Evolutionary conservation across 2,329 filamentous ascomycete species (phyloP).

Genomic region (Triangularia setosa): DNA sequence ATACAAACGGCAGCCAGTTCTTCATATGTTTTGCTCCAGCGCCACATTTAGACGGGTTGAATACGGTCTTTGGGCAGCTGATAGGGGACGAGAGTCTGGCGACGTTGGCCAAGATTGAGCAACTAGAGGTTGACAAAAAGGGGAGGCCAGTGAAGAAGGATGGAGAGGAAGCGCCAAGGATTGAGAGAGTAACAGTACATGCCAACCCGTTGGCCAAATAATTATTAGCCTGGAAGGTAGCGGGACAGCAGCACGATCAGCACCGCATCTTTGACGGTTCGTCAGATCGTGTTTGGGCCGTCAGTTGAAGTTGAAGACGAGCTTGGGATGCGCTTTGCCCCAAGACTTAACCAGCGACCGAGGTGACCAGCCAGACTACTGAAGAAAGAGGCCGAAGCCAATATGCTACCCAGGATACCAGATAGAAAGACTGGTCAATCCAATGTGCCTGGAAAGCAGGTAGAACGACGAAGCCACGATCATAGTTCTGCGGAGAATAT

Average conservation of each 20-base stretch:
- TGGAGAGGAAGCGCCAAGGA: slow-evolving; percentile 46
- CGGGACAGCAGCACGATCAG: neutral
- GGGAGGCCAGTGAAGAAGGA: slow-evolving; percentile 53
- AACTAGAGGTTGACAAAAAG: slow-evolving; percentile 72
- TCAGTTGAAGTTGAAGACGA: too few species aligned
- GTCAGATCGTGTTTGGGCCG: too few species aligned
- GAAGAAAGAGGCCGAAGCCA: too few species aligned
- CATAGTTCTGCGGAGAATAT: too few species aligned
- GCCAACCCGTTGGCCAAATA: slow-evolving; percentile 69
- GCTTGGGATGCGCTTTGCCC: too few species aligned
- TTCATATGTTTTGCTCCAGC: slow-evolving; percentile 76
- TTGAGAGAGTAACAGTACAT: slow-evolving; percentile 69
- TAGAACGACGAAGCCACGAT: too few species aligned
- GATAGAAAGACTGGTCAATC: too few species aligned
- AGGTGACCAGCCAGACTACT: too few species aligned
- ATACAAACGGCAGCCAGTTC: slow-evolving; percentile 75
- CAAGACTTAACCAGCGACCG: too few species aligned
- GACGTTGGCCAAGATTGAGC: slow-evolving; percentile 69
- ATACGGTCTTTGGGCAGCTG: slow-evolving; percentile 78
- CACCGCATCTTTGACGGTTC: too few species aligned
- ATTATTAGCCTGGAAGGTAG: neutral
- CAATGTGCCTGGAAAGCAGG: too few species aligned
- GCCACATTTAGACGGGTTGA: slow-evolving; percentile 76
- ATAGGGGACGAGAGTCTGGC: slow-evolving; percentile 60
- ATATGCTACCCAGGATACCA: too few species aligned